Base-by-base conservation (phyloP, 371 early-diverging fungal genomes). In the Syncephalis fuscata region DNA sequence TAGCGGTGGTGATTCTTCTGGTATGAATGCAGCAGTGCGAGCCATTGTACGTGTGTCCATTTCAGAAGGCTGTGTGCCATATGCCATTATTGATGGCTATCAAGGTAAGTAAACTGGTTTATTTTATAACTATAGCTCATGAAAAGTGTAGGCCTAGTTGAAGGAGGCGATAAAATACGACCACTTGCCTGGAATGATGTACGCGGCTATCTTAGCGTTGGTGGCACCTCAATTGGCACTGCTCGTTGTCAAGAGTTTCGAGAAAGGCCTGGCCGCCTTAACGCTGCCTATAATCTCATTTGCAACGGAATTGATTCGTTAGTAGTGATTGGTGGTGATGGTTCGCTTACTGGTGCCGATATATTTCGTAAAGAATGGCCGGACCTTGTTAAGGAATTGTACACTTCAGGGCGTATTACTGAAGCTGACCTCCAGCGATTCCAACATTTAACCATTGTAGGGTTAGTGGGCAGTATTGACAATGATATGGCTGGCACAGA, bases 21-120 rank as follows among this genome's bases (percentile, higher is more conserved):
- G 99, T 42, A 99, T 99, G 99, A 99, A 99, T 59, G 84, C 95
- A 19, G 87, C 87, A 24, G 95, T 99, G 17, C 77, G 98, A 27
- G 81, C 90, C 11, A 82, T 93, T 26, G 89, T 95, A n/a, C 77
- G 99, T 40, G 82, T 88, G 46, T 83, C 92, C 26, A 76, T 92
- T 49, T 68, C 78, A 37, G 71, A 78, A 17, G 86, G 81, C 1
- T 89, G 90, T 58, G 70, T 82, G 40, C 87, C 93, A 0, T 97
- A 74, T 66, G 85, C 80, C 11, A 82, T 99, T 46, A 87, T 85
- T 55, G 92, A 96, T 61, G 99, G 99, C 10, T 99, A 91, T 62
- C 90, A 96, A 69, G 96, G 85, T 76, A 65, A n/a, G n/a, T 50
- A 37, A 11, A 3, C 24, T 48, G 16, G 27, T 23, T 40, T 20